Evolutionary conservation across 805 yeast genomes (phyloP).

Genomic region (Tetrapisispora pingtungensis): DNA sequence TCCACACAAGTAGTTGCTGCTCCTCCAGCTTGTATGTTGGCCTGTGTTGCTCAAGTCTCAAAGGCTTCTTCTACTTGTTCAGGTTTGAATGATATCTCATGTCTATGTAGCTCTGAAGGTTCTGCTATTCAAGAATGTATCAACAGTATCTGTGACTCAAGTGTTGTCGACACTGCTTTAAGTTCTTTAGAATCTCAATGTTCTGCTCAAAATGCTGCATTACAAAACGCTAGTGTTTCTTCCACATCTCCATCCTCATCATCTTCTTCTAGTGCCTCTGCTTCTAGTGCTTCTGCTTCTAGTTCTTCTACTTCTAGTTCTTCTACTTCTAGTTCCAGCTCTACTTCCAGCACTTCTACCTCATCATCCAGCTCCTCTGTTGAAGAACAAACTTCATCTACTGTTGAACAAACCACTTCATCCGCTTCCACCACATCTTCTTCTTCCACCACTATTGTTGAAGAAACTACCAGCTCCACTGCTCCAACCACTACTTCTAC

Average conservation of each 20-base stretch:
- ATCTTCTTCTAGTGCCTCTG: conserved; percentile 25
- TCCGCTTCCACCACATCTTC: conserved; percentile 12
- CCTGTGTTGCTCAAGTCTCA: conserved; percentile 70
- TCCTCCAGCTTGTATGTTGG: conserved; percentile 88
- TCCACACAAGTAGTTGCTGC: conserved; percentile 43
- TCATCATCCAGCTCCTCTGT: conserved; percentile 18
- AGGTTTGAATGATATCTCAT: conserved; percentile 51
- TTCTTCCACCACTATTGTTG: conserved; percentile 17
- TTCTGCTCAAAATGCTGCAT: conserved; percentile 33
- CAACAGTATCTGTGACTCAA: conserved; percentile 43
- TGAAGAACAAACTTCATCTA: conserved; percentile 9
- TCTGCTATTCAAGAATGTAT: conserved; percentile 52
- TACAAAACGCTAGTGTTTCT: conserved; percentile 26
- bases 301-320: conserved; percentile 25
- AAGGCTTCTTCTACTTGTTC: conserved; percentile 43
- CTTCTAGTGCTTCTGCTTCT: conserved; percentile 23
- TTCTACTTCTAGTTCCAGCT: conserved; percentile 15
- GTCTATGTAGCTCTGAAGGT: conserved; percentile 56
- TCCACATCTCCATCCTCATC: conserved; percentile 29
- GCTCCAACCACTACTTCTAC: conserved; percentile 26
- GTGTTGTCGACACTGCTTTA: conserved; percentile 47
- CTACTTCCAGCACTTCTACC: conserved; percentile 23
- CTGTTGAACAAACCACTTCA: conserved; percentile 8
- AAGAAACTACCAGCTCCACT: conserved; percentile 1
- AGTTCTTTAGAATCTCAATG: conserved; percentile 48